Conservation (phyloP, 2,329 filamentous ascomycete species). For the Raffaelea arxii region DNA sequence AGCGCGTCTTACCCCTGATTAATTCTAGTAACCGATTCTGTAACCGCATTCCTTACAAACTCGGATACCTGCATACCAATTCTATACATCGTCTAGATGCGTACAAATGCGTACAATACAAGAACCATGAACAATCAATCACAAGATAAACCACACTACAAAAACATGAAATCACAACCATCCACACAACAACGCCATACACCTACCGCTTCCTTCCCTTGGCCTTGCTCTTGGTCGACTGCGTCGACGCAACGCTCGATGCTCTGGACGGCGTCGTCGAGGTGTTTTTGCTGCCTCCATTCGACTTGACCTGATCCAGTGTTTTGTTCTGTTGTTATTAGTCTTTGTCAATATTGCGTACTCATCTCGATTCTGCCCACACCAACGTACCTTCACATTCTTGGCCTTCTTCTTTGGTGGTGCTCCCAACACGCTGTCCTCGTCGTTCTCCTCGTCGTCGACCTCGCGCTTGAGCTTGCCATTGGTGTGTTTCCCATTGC, state of each 20-base stretch:
- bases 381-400: conserved; percentile 77
- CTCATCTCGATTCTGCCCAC: no score
- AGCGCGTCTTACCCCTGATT: no score
- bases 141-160: neutral
- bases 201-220: conserved; percentile 11
- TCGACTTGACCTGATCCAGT: conserved; percentile 75
- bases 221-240: conserved; percentile 34
- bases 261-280: conserved; percentile 74
- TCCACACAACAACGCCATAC: no score
- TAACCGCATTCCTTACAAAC: no score
- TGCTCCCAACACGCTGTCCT: conserved; percentile 68
- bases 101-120: neutral
- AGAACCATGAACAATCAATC: neutral
- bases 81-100: neutral
- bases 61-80: no score
- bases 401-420: conserved; percentile 95
- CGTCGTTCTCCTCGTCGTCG: conserved; percentile 76
- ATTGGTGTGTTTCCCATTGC: conserved; percentile 44
- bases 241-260: conserved; percentile 75
- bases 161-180: no score
- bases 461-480: conserved; percentile 64
- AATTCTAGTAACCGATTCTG: no score
- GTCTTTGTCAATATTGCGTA: neutral
- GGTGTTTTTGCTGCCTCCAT: conserved; percentile 54
- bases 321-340: conserved; percentile 71